phyloP scores from a whole-genome alignment of 805 yeast genomes.

The Candida krabiensis region DNA sequence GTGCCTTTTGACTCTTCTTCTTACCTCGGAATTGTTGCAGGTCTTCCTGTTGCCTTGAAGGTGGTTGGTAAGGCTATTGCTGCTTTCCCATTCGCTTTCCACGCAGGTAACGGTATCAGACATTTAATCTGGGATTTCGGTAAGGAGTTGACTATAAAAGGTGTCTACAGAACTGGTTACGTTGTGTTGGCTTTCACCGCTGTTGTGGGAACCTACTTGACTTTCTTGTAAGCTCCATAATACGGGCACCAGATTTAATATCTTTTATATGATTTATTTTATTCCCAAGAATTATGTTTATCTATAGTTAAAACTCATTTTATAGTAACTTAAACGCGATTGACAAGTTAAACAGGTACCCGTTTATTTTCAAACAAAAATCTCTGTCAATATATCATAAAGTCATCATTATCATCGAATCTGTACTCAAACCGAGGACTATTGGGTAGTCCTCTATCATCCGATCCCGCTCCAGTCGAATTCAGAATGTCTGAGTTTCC shows the following conservation, averaged over 20 bases:
- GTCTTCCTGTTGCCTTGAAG: constrained; percentile 65
- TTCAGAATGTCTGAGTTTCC: neutral
- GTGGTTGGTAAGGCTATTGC: constrained; percentile 63
- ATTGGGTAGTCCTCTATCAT: constrained; percentile 2
- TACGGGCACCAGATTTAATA: too few species aligned
- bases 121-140: constrained; percentile 94
- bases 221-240: constrained; percentile 42
- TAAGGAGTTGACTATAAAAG: constrained; percentile 72
- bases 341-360: too few species aligned
- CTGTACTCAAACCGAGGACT: constrained; percentile 24
- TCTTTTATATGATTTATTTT: too few species aligned
- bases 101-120: constrained; percentile 83
- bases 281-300: too few species aligned
- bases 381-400: constrained; percentile 25
- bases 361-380: constrained; percentile 2
- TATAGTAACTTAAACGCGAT: too few species aligned
- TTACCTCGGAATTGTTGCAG: constrained; percentile 54
- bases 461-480: constrained; percentile 1
- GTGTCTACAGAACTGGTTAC: constrained; percentile 92
- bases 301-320: too few species aligned
- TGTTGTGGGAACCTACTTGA: constrained; percentile 55
- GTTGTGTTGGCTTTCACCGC: constrained; percentile 69
- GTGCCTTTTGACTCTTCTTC: constrained; percentile 52
- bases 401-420: constrained; percentile 28
- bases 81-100: constrained; percentile 86